These are phyloP conservation scores for Musa balbisiana DNA, from an alignment of 202 grass and related monocot species.

Conservation along the genomic window DNA sequence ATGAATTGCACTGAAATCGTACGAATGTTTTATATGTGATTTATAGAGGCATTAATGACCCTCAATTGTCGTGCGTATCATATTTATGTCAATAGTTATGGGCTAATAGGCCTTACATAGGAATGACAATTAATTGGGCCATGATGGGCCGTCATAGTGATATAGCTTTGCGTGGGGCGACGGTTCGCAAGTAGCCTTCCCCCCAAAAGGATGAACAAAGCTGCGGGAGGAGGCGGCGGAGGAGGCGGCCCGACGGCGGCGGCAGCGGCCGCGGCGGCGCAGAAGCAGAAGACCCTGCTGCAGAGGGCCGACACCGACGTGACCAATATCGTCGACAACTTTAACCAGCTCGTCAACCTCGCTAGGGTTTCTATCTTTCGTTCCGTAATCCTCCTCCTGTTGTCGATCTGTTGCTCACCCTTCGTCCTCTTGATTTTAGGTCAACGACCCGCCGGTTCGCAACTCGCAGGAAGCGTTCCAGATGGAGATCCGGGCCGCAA, in stretches of 20 bases:
- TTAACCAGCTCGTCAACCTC: conserved; percentile 59
- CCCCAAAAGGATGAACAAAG: conserved; percentile 32
- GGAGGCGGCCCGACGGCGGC: conserved; percentile 61
- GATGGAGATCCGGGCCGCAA: conserved; percentile 58
- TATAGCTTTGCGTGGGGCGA: too few relatives aligned
- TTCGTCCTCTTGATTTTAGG: not conserved
- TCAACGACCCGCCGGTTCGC: conserved; percentile 9
- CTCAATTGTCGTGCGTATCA: too few relatives aligned
- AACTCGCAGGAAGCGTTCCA: conserved; percentile 36
- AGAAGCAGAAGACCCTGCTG: conserved; percentile 76
- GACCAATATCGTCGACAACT: conserved; percentile 64
- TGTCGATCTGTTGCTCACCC: not conserved
- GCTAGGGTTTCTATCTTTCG: conserved; percentile 37
- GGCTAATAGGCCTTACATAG: too few relatives aligned
- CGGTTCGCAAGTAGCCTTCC: too few relatives aligned
- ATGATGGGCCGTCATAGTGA: too few relatives aligned
- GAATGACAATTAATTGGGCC: too few relatives aligned
- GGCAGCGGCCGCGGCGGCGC: conserved; percentile 42
- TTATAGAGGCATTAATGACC: too few relatives aligned
- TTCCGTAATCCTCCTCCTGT: too few relatives aligned
- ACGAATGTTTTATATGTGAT: too few relatives aligned
- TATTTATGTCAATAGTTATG: too few relatives aligned
- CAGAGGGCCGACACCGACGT: conserved; percentile 65
- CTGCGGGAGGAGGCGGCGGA: conserved; percentile 25
- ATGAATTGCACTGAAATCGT: not conserved